A percentile compares a stretch with the other conserved stretches of the same genome.
Conservation (phyloP, 352 stramenopile species). For the Phytophthora palmivora region DNA sequence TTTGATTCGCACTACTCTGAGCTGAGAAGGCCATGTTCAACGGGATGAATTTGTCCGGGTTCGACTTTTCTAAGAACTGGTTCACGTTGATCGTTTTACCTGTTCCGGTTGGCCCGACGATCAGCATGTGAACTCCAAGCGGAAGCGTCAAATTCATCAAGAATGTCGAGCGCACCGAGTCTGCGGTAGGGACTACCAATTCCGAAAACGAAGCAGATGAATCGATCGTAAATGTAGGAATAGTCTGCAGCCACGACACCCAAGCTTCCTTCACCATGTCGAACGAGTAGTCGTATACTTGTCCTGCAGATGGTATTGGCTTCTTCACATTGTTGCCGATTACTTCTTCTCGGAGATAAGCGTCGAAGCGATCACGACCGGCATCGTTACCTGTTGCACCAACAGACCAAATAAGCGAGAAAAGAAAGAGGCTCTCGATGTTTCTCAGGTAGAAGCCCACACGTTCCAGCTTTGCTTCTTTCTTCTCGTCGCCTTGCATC, state of each 20-base stretch:
- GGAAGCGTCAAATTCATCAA: slow-evolving; percentile 90
- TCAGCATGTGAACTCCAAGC: slow-evolving; percentile 90
- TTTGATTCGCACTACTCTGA: slow-evolving; percentile 94
- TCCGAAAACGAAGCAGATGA: slow-evolving; percentile 88
- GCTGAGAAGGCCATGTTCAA: slow-evolving; percentile 93
- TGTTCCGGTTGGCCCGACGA: slow-evolving; percentile 94
- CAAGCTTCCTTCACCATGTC: slow-evolving; percentile 81
- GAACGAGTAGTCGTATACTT: slow-evolving; percentile 94
- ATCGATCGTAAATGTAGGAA: slow-evolving; percentile 79
- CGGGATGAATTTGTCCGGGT: slow-evolving; percentile 92
- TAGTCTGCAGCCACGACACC: slow-evolving; percentile 93
- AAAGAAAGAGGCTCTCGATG: slow-evolving; percentile 92
- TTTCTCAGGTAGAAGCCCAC: slow-evolving; percentile 77
- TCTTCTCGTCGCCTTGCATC: slow-evolving; percentile 87
- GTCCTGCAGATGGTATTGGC: slow-evolving; percentile 57
- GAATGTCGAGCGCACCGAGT: slow-evolving; percentile 94
- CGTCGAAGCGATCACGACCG: slow-evolving; percentile 86
- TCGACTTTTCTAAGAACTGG: slow-evolving; percentile 88
- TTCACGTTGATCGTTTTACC: slow-evolving; percentile 96
- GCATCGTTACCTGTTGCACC: slow-evolving; percentile 90
- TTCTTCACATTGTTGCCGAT: slow-evolving; percentile 59
- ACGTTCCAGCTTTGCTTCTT: slow-evolving; percentile 76
- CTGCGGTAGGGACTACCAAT: slow-evolving; percentile 93
- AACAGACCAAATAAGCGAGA: slow-evolving; percentile 93
- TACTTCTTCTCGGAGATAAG: slow-evolving; percentile 89